These are phyloP conservation scores for Aspergillus carlsbadensis DNA, from an alignment of 495 filamentous ascomycete genomes.

Conservation along the genomic window DNA sequence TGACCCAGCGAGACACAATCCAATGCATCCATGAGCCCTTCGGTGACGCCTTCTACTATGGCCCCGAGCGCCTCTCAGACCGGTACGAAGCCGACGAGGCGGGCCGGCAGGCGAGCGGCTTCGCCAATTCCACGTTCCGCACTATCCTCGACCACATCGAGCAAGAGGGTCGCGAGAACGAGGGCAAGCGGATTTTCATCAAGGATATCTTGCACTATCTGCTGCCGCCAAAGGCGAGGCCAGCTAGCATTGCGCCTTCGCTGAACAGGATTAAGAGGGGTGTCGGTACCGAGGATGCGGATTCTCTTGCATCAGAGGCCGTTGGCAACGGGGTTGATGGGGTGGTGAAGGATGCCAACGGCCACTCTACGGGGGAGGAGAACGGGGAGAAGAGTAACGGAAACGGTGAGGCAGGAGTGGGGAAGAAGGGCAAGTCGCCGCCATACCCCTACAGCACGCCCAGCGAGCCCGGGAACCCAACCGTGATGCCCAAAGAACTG, in stretches of 20 bases:
- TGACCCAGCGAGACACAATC: slow-evolving; percentile 81
- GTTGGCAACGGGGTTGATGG: slow-evolving; percentile 13
- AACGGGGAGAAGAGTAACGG: not conserved
- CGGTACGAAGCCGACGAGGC: slow-evolving; percentile 74
- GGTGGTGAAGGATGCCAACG: not conserved
- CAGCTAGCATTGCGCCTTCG: slow-evolving; percentile 72
- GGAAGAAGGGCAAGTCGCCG: slow-evolving; percentile 1
- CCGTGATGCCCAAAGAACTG: slow-evolving; percentile 69
- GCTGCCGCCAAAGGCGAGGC: slow-evolving; percentile 67
- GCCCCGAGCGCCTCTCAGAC: slow-evolving; percentile 77
- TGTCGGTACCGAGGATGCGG: slow-evolving; percentile 49
- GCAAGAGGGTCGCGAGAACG: slow-evolving; percentile 58
- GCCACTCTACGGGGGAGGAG: not conserved
- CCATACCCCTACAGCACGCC: slow-evolving; percentile 59
- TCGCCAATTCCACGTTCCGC: slow-evolving; percentile 71
- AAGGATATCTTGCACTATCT: slow-evolving; percentile 96
- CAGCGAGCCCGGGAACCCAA: slow-evolving; percentile 69
- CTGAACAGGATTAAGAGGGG: slow-evolving; percentile 61
- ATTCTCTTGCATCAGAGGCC: slow-evolving; percentile 21
- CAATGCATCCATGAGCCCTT: slow-evolving; percentile 92
- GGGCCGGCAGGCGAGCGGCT: slow-evolving; percentile 69
- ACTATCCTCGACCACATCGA: slow-evolving; percentile 73
- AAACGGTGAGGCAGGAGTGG: slow-evolving; percentile 1
- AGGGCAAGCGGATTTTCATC: slow-evolving; percentile 85
- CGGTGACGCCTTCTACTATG: slow-evolving; percentile 94